These are phyloP conservation scores for Porcisia deanei DNA, from an alignment of 208 protist species.

Conservation along the genomic window DNA sequence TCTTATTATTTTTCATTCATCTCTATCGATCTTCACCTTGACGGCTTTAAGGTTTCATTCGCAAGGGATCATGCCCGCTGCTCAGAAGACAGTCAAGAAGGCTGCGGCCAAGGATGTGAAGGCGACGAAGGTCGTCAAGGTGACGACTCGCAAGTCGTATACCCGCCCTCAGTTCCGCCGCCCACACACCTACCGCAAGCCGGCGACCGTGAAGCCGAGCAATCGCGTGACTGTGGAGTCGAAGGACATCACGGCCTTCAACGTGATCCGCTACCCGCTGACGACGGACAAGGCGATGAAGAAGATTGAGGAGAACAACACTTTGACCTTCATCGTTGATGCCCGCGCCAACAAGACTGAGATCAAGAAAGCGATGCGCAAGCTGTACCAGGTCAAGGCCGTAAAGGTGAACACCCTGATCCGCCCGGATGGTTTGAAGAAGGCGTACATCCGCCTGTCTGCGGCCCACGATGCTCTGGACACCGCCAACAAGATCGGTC, in stretches of 20 bases:
- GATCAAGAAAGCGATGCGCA: constrained; percentile 98
- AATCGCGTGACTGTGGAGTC: constrained; percentile 86
- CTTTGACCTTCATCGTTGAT: constrained; percentile 99
- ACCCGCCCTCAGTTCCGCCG: constrained; percentile 96
- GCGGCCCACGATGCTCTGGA: constrained; percentile 97
- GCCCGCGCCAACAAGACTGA: constrained; percentile 97
- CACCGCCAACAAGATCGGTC: constrained; percentile 97
- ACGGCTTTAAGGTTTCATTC: constrained; percentile 8
- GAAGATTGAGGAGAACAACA: constrained; percentile 99
- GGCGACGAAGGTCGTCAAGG: constrained; percentile 83
- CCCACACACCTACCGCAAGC: constrained; percentile 94
- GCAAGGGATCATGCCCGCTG: constrained; percentile 52
- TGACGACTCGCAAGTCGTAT: constrained; percentile 94
- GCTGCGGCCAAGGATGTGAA: constrained; percentile 67
- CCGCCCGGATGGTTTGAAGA: constrained; percentile 98
- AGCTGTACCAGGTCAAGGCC: constrained; percentile 98
- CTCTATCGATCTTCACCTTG: background rate
- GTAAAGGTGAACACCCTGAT: constrained; percentile 99
- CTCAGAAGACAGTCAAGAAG: constrained; percentile 48
- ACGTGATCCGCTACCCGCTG: constrained; percentile 97
- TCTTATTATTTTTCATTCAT: background rate
- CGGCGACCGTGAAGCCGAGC: constrained; percentile 90
- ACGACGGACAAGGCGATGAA: constrained; percentile 99
- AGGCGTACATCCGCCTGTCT: constrained; percentile 98
- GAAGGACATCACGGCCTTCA: constrained; percentile 88